Conservation (phyloP, 1,284 basidiomycete genomes). For the Coniophora puteana region DNA sequence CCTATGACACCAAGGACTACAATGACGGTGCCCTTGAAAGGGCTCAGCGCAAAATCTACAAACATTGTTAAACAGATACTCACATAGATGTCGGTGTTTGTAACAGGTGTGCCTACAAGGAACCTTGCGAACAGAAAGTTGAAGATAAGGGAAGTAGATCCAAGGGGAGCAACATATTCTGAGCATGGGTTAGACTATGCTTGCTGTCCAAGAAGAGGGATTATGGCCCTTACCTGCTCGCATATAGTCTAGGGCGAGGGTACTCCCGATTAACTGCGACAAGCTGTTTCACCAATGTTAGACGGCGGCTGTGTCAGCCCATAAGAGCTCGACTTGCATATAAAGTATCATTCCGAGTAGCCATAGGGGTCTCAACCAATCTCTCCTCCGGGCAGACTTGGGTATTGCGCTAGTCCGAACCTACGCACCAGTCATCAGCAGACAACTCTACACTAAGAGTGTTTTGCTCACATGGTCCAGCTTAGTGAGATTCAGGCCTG, state of each 20-base stretch:
- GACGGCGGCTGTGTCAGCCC: constrained; percentile 3
- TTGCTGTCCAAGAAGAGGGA: not conserved
- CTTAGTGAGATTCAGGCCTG: constrained; percentile 81
- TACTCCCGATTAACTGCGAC: constrained; percentile 83
- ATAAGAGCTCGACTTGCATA: constrained; percentile 46
- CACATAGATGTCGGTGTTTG: constrained; percentile 76
- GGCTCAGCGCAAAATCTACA: constrained; percentile 5
- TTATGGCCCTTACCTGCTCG: constrained; percentile 58
- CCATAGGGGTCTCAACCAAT: constrained; percentile 80
- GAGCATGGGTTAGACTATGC: not conserved
- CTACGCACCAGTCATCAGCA: constrained; percentile 28
- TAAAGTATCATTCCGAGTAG: constrained; percentile 79
- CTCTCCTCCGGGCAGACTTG: constrained; percentile 61
- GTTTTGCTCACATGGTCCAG: constrained; percentile 64
- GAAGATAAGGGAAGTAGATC: constrained; percentile 82
- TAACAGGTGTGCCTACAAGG: constrained; percentile 79
- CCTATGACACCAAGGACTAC: constrained; percentile 82
- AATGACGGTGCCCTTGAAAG: constrained; percentile 69
- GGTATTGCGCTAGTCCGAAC: constrained; percentile 70
- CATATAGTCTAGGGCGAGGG: constrained; percentile 83
- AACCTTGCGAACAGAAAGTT: constrained; percentile 86
- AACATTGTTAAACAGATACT: not conserved
- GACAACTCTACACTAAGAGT: constrained; percentile 7
- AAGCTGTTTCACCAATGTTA: constrained; percentile 44
- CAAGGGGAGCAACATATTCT: constrained; percentile 85